These are phyloP conservation scores for Azolla pinnata DNA, from an alignment of 75 land plant genomes.

Conservation along the genomic window DNA sequence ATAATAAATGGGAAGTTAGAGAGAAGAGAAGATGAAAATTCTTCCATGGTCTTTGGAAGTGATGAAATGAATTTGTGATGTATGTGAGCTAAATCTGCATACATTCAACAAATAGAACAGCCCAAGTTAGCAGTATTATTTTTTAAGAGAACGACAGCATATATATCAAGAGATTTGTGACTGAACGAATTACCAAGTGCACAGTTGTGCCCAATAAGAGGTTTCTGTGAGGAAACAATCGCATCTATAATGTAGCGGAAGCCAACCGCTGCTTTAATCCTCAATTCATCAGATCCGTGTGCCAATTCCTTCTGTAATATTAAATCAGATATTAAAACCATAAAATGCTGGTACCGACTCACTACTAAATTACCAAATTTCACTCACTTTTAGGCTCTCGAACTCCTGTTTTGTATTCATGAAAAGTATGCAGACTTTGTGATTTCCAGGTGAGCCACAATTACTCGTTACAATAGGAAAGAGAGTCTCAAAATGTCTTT, in stretches of 20 bases:
- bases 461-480: conserved; percentile 28
- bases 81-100: conserved; percentile 74
- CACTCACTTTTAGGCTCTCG: conserved; percentile 44
- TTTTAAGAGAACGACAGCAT: conserved; percentile 1
- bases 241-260: conserved; percentile 88
- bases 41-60: conserved; percentile 50
- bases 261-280: conserved; percentile 53
- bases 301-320: conserved; percentile 41
- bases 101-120: background rate
- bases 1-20: conserved; percentile 58
- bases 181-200: conserved; percentile 43
- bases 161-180: background rate
- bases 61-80: conserved; percentile 63
- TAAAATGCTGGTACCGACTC: background rate
- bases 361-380: background rate
- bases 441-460: conserved; percentile 16
- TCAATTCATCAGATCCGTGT: conserved; percentile 18
- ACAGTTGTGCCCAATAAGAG: conserved; percentile 89
- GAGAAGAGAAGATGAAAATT: conserved; percentile 48
- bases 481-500: conserved; percentile 53
- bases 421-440: conserved; percentile 32
- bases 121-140: background rate
- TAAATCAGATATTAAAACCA: background rate
- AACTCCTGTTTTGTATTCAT: conserved; percentile 44
- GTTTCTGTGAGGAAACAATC: conserved; percentile 50